Evolutionary conservation across 2,329 filamentous ascomycete species (phyloP).

Genomic region (Aspergillus pseudotamarii): DNA sequence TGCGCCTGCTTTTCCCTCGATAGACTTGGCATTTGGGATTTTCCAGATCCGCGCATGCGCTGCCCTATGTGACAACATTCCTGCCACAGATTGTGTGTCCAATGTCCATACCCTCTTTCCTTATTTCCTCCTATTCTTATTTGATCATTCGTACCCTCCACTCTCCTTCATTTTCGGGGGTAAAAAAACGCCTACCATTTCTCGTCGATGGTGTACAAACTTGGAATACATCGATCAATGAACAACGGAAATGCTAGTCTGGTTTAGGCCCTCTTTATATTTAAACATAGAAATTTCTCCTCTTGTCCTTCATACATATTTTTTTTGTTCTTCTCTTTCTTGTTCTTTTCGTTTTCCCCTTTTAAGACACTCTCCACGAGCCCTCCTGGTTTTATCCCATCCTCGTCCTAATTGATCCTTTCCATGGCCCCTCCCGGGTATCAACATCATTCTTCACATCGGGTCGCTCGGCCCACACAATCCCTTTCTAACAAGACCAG

Average conservation of each 20-base stretch:
- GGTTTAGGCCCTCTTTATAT: slow-evolving; percentile 10
- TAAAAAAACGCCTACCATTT: neutral
- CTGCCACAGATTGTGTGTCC: slow-evolving; percentile 21
- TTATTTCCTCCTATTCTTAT: neutral
- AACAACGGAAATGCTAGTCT: slow-evolving; percentile 2
- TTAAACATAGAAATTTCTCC: neutral
- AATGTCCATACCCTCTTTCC: slow-evolving; percentile 9
- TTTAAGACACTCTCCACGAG: slow-evolving; percentile 15
- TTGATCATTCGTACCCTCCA: neutral
- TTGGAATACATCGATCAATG: neutral
- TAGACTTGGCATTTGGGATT: slow-evolving; percentile 20
- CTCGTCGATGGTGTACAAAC: neutral
- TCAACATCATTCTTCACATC: slow-evolving; percentile 21
- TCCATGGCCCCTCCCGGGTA: slow-evolving; percentile 13
- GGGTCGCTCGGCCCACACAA: slow-evolving; percentile 25
- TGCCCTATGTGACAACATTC: slow-evolving; percentile 29
- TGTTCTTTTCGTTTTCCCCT: neutral
- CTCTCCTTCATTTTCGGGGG: slow-evolving; percentile 2
- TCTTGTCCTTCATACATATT: neutral
- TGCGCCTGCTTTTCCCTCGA: slow-evolving; percentile 15
- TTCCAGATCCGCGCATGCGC: slow-evolving; percentile 23
- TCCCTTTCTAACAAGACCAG: slow-evolving; percentile 19
- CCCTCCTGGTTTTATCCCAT: slow-evolving; percentile 12
- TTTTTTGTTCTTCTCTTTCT: neutral
- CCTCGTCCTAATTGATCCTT: slow-evolving; percentile 13